A percentile compares a stretch with the other conserved stretches of the same genome.
Conservation (phyloP, 768 basidiomycete genomes). For the Kwoniella newhampshirensis region DNA sequence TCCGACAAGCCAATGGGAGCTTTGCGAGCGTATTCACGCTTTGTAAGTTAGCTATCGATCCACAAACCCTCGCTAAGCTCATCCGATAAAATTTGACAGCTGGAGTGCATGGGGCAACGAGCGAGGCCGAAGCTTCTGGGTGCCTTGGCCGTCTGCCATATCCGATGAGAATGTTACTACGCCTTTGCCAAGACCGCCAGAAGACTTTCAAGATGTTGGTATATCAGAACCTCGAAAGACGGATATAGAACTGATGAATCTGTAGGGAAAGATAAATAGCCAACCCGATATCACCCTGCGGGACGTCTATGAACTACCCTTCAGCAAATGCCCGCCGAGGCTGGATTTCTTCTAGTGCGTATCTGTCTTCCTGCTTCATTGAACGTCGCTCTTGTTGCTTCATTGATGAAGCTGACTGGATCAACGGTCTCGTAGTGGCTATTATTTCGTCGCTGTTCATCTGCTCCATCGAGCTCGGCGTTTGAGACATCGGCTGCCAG, state of each 20-base stretch:
- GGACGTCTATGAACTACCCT: constrained; percentile 26
- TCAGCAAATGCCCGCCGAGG: not conserved
- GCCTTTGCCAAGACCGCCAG: constrained; percentile 22
- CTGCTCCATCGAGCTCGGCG: no score
- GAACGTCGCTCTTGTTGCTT: not conserved
- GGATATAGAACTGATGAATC: not conserved
- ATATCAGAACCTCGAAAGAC: not conserved
- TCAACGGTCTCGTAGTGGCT: constrained; percentile 1
- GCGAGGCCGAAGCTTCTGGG: constrained; percentile 17
- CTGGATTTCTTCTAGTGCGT: constrained; percentile 7
- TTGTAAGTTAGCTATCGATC: constrained; percentile 22
- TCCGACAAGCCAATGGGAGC: constrained; percentile 26
- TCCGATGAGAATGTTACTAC: constrained; percentile 27
- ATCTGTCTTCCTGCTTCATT: not conserved
- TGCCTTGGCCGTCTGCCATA: constrained; percentile 20
- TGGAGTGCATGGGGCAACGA: constrained; percentile 37
- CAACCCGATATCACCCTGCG: constrained; percentile 24
- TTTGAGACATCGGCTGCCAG: not conserved
- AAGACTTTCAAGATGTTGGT: constrained; percentile 27
- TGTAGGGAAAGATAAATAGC: constrained; percentile 6
- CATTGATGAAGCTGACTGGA: no score
- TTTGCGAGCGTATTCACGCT: constrained; percentile 34
- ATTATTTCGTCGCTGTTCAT: not conserved
- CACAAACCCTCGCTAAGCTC: no score
- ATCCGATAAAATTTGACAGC: no score